Percentiles rank a stretch among this genome's conserved stretches.
These are phyloP conservation scores for Phyllosticta citrichinensis DNA, from an alignment of 2,329 filamentous ascomycete genomes.

Conservation along the genomic window DNA sequence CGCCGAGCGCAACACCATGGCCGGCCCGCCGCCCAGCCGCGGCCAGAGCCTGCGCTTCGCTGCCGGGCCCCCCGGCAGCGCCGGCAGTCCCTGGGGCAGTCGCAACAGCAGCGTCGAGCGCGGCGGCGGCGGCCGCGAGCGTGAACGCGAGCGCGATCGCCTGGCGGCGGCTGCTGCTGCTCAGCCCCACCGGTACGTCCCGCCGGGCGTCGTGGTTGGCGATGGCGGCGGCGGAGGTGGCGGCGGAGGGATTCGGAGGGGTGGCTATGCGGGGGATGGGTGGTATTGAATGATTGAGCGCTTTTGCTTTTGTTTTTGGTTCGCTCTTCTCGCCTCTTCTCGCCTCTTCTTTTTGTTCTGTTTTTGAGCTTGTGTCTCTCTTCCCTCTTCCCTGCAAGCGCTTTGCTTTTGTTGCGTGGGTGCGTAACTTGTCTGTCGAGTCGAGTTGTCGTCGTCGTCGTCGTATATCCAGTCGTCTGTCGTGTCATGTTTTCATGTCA, in stretches of 20 bases:
- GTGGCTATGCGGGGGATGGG: background rate
- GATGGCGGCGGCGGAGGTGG: slow-evolving; percentile 3
- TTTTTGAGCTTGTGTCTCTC: too few relatives aligned
- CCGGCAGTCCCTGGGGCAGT: background rate
- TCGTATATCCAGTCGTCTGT: too few relatives aligned
- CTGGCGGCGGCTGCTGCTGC: background rate
- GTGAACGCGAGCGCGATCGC: background rate
- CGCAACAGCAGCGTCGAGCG: slow-evolving; percentile 5
- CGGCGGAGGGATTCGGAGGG: too few relatives aligned
- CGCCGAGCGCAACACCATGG: background rate
- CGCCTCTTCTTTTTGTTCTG: too few relatives aligned
- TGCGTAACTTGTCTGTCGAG: too few relatives aligned
- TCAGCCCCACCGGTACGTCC: background rate
- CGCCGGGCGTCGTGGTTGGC: background rate
- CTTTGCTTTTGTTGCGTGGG: too few relatives aligned
- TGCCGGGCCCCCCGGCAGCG: background rate
- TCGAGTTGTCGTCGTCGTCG: too few relatives aligned
- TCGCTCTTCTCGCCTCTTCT: too few relatives aligned
- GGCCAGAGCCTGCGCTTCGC: slow-evolving; percentile 5
- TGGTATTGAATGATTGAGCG: background rate
- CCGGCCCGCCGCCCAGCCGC: slow-evolving; percentile 1
- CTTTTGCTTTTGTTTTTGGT: background rate
- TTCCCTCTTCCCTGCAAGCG: too few relatives aligned
- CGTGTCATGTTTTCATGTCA: too few relatives aligned
- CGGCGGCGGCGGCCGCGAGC: background rate